Base-by-base conservation (phyloP, 306 rosid species). In the Castanopsis chinensis region DNA sequence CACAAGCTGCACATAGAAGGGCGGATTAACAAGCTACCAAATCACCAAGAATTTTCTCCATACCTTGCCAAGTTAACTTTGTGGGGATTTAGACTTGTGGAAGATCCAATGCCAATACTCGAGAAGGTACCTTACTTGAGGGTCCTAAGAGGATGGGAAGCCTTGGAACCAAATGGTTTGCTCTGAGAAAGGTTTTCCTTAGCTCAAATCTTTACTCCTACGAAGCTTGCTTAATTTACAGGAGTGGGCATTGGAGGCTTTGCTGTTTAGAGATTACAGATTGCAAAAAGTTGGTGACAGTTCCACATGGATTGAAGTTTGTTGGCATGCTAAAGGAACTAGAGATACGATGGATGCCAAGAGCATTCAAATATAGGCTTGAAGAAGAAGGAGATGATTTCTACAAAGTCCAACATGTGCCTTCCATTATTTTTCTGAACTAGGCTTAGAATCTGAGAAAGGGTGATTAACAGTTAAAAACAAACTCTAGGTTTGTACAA, bases 231-330 rank as follows among this genome's bases (percentile, higher is more conserved):
- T 28, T 0, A 72, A 72, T 58, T 32, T 90, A 21, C 75, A 85
- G 63, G 88, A 90, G 51, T 90, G 91, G 92, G 60, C 54, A 61
- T 63, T 90, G 68, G 83, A 87, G 81, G 69, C 74, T 85, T 43
- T 14, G 30, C 45, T 55, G 81, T 32, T 45, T 91, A 41, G 20
- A 64, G 30, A 80, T 88, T 73, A 30, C 45, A 1, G 58, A 32
- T 15, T 74, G 84, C 19, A 65, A 43, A 64, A 76, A 43, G 67
- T 19, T 90, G 63, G 74, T 33, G 72, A 78, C 45, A 14, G 73
- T 88, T 80, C 94, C 92, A 1, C 82, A 88, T 17, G 94, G 94
- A 32, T 33, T 90, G 12, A 74, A 32, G 69, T 83, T 52, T 80
- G 74, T 80, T 14, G 2, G 35, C 53, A 20, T 28, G 59, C 83